Conservation (phyloP, 2,329 filamentous ascomycete species). For the Aspergillus awamori region DNA sequence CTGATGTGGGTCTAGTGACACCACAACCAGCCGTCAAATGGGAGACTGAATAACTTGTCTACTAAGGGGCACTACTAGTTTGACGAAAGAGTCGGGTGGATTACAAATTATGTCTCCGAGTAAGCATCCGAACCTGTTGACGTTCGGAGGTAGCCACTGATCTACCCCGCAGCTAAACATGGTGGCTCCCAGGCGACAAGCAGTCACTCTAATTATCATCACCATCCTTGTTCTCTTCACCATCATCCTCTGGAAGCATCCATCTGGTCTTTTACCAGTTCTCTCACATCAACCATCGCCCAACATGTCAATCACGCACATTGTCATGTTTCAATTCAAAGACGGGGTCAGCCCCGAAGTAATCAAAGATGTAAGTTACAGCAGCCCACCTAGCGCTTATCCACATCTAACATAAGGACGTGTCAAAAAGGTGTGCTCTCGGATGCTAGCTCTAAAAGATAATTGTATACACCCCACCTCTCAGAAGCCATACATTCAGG, state of each 20-base stretch:
- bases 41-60: too few relatives aligned
- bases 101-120: too few relatives aligned
- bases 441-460: slow-evolving; percentile 60
- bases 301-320: slow-evolving; percentile 67
- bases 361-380: slow-evolving; percentile 58
- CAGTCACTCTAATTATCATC: not conserved
- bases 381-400: not conserved
- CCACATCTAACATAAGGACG: not conserved
- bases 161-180: not conserved
- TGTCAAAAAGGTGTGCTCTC: slow-evolving; percentile 53
- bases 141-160: too few relatives aligned
- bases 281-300: not conserved
- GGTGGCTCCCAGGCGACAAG: not conserved
- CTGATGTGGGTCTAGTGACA: too few relatives aligned
- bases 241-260: not conserved
- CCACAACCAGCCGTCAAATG: too few relatives aligned
- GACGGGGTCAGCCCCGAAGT: slow-evolving; percentile 51
- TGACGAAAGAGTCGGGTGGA: too few relatives aligned
- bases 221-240: not conserved
- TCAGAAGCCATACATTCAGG: slow-evolving; percentile 62
- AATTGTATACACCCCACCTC: slow-evolving; percentile 63
- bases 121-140: too few relatives aligned
- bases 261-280: not conserved
- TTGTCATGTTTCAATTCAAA: slow-evolving; percentile 70
- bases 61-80: too few relatives aligned